These are phyloP conservation scores for Neurospora tetrasperma DNA, from an alignment of 495 filamentous ascomycete genomes.

Conservation along the genomic window DNA sequence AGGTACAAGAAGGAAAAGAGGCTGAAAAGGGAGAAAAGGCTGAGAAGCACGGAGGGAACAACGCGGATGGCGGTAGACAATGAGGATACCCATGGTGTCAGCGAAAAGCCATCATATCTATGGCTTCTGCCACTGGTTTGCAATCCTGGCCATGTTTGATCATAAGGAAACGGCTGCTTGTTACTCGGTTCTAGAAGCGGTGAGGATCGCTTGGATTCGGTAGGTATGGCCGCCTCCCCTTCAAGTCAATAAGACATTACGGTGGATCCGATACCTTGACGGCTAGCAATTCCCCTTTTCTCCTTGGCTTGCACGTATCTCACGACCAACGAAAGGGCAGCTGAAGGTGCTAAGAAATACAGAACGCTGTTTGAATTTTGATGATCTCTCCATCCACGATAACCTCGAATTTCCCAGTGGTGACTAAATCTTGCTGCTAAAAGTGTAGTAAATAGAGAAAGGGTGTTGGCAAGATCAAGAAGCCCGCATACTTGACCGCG, in stretches of 20 bases:
- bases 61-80: not conserved
- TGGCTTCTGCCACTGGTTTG: not conserved
- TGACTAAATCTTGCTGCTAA: conserved; percentile 1
- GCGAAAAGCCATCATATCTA: not conserved
- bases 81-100: not conserved
- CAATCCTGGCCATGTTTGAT: not conserved
- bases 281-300: not conserved
- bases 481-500: conserved; percentile 33
- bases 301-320: not conserved
- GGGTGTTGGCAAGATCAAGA: conserved; percentile 1
- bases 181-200: not conserved
- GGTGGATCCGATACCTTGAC: not conserved
- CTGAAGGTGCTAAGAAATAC: not conserved
- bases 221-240: not conserved
- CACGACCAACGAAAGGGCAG: not conserved
- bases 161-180: not conserved
- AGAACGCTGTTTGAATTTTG: not conserved
- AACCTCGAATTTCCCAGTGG: not conserved
- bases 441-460: conserved; percentile 1
- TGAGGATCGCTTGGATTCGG: not conserved
- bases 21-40: not conserved
- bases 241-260: too few relatives aligned
- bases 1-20: conserved; percentile 1
- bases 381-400: not conserved
- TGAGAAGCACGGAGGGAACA: not conserved